Percentiles rank a stretch among this genome's conserved stretches.
These are phyloP conservation scores for Aspergillus mulundensis DNA, from an alignment of 495 filamentous ascomycete species.

Conservation along the genomic window DNA sequence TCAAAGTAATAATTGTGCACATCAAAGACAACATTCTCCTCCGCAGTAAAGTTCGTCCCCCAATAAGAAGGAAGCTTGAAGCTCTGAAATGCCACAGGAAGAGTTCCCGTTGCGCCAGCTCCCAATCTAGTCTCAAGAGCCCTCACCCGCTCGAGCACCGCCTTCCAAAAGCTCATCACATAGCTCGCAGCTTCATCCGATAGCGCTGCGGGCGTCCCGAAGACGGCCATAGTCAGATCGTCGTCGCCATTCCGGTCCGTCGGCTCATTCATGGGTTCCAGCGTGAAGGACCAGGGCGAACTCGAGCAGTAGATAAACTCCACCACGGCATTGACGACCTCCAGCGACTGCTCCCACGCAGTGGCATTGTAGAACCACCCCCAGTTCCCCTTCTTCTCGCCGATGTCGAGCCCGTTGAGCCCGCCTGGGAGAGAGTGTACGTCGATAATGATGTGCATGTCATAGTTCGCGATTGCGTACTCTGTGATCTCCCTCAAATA, in stretches of 20 bases:
- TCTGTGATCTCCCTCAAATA: conserved; percentile 21
- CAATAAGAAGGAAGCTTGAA: conserved; percentile 27
- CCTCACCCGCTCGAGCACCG: conserved; percentile 22
- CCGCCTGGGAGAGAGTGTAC: conserved; percentile 32
- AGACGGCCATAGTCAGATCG: conserved; percentile 12
- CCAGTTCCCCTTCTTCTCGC: conserved; percentile 25
- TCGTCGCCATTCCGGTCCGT: conserved; percentile 22
- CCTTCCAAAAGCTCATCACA: conserved; percentile 26
- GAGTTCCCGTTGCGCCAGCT: conserved; percentile 27
- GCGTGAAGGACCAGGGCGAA: conserved; percentile 22
- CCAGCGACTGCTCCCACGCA: conserved; percentile 23
- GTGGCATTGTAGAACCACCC: conserved; percentile 31
- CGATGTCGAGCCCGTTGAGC: conserved; percentile 26
- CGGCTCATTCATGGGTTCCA: conserved; percentile 24
- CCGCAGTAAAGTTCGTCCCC: conserved; percentile 16
- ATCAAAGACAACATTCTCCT: conserved; percentile 29
- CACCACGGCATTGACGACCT: conserved; percentile 22
- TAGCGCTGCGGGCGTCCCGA: conserved; percentile 29
- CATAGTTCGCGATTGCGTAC: conserved; percentile 25
- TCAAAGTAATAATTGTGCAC: conserved; percentile 31
- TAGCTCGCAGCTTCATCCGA: conserved; percentile 23
- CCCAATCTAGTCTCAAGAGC: conserved; percentile 9
- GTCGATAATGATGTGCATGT: conserved; percentile 32
- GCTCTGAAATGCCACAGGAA: conserved; percentile 21
- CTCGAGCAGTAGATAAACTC: conserved; percentile 24